phyloP scores from a whole-genome alignment of 371 early-diverging fungal genomes.

The Mucor sp. region DNA sequence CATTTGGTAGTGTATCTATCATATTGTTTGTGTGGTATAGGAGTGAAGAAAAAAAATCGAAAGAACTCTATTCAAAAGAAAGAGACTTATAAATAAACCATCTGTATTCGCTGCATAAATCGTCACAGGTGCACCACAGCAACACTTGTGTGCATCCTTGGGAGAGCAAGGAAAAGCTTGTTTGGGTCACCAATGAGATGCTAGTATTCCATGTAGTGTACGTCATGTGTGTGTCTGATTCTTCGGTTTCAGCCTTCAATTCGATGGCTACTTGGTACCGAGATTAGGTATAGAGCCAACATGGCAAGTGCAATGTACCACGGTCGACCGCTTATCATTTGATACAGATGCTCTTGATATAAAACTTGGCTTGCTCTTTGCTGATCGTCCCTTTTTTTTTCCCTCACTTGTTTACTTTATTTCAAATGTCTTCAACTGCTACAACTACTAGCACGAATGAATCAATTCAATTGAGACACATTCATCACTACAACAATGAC shows the following conservation, averaged over 20 bases:
- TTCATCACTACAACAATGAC: not conserved
- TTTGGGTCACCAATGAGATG: not conserved
- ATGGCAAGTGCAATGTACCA: not conserved
- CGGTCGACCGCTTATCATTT: not conserved
- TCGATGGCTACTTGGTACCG: not conserved
- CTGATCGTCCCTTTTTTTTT: not conserved
- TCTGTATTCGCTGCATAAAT: not conserved
- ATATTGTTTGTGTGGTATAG: constrained; percentile 1
- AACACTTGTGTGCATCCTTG: not conserved
- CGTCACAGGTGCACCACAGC: not conserved
- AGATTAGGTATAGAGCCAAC: not conserved
- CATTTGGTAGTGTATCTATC: constrained; percentile 38
- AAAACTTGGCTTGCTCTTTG: not conserved
- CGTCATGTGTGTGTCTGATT: not conserved
- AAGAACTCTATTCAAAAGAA: too few relatives aligned
- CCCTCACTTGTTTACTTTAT: not conserved
- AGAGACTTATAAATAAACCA: too few relatives aligned
- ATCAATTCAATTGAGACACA: constrained; percentile 5
- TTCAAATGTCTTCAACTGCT: not conserved
- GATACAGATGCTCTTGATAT: not conserved
- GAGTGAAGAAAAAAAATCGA: too few relatives aligned
- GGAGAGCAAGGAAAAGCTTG: not conserved
- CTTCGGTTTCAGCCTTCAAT: not conserved
- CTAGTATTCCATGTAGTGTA: not conserved
- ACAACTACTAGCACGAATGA: not conserved